Percentiles rank a stretch among this genome's conserved stretches.
Conservation (phyloP, 352 stramenopile genomes). For the Pythium plurisporium region DNA sequence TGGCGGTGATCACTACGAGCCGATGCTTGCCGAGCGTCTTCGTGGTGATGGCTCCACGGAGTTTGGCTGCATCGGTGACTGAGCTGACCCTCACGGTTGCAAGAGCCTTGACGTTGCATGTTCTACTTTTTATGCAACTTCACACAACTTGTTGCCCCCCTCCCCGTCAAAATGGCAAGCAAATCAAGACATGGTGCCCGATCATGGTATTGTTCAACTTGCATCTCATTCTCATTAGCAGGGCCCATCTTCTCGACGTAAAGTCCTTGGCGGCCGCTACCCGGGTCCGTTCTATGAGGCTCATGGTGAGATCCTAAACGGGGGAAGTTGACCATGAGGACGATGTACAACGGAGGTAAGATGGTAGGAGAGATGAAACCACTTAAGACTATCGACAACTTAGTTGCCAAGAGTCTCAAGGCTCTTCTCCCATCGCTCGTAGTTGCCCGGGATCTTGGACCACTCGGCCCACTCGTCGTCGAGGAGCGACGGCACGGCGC, state of each 20-base stretch:
- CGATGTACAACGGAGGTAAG: neutral
- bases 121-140: constrained; percentile 2
- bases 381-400: constrained; percentile 17
- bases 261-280: no score
- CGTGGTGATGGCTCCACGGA: constrained; percentile 78
- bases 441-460: constrained; percentile 81
- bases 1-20: constrained; percentile 85
- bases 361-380: neutral
- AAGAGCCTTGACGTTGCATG: neutral
- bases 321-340: neutral
- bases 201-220: constrained; percentile 6
- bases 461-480: constrained; percentile 85
- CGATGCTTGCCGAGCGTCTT: constrained; percentile 81
- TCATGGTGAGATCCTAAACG: neutral
- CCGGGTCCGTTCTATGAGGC: no score
- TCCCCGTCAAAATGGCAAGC: no score
- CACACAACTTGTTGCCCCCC: no score
- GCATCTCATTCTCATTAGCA: constrained; percentile 14
- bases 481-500: constrained; percentile 75
- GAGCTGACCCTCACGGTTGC: constrained; percentile 1
- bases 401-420: constrained; percentile 83
- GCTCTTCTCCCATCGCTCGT: constrained; percentile 86
- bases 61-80: constrained; percentile 82
- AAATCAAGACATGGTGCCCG: neutral
- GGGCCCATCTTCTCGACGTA: neutral